A percentile compares a stretch with the other conserved stretches of the same genome.
These are phyloP conservation scores for Cucurbita maxima DNA, from an alignment of 306 rosid genomes.

Conservation along the genomic window DNA sequence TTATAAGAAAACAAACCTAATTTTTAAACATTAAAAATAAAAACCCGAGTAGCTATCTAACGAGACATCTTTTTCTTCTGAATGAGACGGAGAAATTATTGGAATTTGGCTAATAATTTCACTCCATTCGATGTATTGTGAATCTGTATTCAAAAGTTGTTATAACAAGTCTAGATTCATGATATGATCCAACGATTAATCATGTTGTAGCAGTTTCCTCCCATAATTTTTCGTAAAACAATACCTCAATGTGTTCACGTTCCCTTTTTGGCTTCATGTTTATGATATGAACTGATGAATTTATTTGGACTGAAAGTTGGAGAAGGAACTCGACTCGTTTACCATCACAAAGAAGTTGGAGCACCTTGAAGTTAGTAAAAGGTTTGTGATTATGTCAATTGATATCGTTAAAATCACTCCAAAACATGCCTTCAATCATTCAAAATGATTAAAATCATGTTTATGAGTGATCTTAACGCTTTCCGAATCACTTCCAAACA, in stretches of 20 bases:
- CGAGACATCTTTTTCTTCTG: too few relatives aligned
- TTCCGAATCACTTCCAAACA: too few relatives aligned
- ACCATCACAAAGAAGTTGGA: constrained; percentile 43
- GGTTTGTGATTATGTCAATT: constrained; percentile 16
- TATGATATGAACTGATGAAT: not conserved
- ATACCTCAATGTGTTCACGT: too few relatives aligned
- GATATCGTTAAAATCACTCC: too few relatives aligned
- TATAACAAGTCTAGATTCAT: too few relatives aligned
- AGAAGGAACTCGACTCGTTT: constrained; percentile 20
- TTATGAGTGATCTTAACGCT: not conserved
- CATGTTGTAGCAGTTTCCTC: not conserved
- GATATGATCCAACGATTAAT: not conserved
- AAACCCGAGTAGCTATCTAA: too few relatives aligned
- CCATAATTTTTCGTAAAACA: not conserved
- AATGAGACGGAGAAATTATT: too few relatives aligned
- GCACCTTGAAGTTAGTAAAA: constrained; percentile 40
- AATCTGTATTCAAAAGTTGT: not conserved
- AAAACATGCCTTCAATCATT: not conserved
- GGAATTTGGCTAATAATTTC: too few relatives aligned
- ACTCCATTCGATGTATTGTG: too few relatives aligned
- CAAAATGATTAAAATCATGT: not conserved
- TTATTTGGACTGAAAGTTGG: constrained; percentile 18
- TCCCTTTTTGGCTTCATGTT: not conserved
- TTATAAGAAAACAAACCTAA: too few relatives aligned
- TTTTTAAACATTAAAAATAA: too few relatives aligned